Conservation (phyloP, 78 protist species). For the Bodo saltans region DNA sequence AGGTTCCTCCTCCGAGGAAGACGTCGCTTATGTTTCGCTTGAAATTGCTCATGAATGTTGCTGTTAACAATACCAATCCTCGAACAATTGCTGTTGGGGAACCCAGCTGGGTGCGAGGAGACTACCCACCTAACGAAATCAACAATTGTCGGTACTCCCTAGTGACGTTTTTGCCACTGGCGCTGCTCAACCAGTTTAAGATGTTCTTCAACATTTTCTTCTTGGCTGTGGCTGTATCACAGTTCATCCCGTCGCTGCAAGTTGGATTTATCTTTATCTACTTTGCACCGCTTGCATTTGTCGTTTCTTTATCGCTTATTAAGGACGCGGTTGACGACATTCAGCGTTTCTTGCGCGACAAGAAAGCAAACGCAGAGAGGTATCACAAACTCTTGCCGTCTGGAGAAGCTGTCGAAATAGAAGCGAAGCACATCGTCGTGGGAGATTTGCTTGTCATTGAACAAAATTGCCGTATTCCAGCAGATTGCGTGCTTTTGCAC, state of each 20-base stretch:
- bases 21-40: too few species aligned
- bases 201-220: slow-evolving; percentile 89
- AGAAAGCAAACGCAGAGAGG: slow-evolving; percentile 71
- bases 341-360: slow-evolving; percentile 73
- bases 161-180: slow-evolving; percentile 72
- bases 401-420: slow-evolving; percentile 48
- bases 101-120: too few species aligned
- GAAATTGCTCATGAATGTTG: too few species aligned
- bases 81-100: too few species aligned
- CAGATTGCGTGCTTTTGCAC: slow-evolving; percentile 78
- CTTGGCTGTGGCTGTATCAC: slow-evolving; percentile 84
- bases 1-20: too few species aligned
- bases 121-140: slow-evolving; percentile 74
- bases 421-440: slow-evolving; percentile 57
- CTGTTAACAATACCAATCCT: too few species aligned
- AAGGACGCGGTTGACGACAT: slow-evolving; percentile 90
- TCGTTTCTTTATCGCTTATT: slow-evolving; percentile 67
- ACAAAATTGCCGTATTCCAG: slow-evolving; percentile 76
- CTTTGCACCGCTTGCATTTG: slow-evolving; percentile 88
- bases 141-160: slow-evolving; percentile 71
- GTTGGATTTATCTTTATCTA: slow-evolving; percentile 88
- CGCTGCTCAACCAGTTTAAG: slow-evolving; percentile 84
- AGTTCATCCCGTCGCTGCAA: slow-evolving; percentile 82
- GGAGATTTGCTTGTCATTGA: slow-evolving; percentile 71
- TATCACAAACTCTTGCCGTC: slow-evolving; percentile 53